These are phyloP conservation scores for Otatea glauca DNA, from an alignment of 176 grass and related monocot species.

Conservation along the genomic window DNA sequence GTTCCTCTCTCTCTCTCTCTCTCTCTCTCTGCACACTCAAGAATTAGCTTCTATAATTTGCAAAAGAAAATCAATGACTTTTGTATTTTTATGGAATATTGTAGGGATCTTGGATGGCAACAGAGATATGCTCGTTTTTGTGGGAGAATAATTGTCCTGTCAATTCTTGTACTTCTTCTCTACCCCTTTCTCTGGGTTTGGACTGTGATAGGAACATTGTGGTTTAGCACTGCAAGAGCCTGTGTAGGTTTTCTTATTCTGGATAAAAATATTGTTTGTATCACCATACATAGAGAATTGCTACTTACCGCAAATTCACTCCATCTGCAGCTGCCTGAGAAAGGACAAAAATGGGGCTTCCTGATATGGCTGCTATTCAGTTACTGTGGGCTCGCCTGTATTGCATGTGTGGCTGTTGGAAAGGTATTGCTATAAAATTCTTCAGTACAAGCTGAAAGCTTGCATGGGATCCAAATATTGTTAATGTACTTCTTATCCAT, in stretches of 20 bases:
- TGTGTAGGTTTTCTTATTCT: slow-evolving; percentile 72
- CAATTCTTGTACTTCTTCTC: slow-evolving; percentile 83
- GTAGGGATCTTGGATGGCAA: slow-evolving; percentile 96
- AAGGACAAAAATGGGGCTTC: slow-evolving; percentile 99
- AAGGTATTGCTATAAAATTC: slow-evolving; percentile 58
- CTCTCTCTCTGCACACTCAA: background rate
- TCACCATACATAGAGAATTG: background rate
- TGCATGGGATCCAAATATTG: background rate
- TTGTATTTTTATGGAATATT: slow-evolving; percentile 29
- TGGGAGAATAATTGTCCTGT: slow-evolving; percentile 88
- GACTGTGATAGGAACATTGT: slow-evolving; percentile 98
- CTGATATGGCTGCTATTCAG: slow-evolving; percentile 98
- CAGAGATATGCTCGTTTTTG: slow-evolving; percentile 94
- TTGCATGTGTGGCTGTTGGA: slow-evolving; percentile 84
- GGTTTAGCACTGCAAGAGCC: slow-evolving; percentile 87
- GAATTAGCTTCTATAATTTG: background rate
- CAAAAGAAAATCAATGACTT: slow-evolving; percentile 4
- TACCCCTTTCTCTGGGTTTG: slow-evolving; percentile 98
- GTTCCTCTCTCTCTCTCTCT: background rate
- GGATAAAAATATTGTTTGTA: background rate
- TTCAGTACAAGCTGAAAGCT: background rate
- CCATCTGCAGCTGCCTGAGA: slow-evolving; percentile 72
- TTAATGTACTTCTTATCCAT: background rate
- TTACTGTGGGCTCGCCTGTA: slow-evolving; percentile 86
- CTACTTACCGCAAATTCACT: slow-evolving; percentile 14